These are phyloP conservation scores for Delitschia confertaspora DNA, from an alignment of 495 filamentous ascomycete genomes.

Conservation along the genomic window DNA sequence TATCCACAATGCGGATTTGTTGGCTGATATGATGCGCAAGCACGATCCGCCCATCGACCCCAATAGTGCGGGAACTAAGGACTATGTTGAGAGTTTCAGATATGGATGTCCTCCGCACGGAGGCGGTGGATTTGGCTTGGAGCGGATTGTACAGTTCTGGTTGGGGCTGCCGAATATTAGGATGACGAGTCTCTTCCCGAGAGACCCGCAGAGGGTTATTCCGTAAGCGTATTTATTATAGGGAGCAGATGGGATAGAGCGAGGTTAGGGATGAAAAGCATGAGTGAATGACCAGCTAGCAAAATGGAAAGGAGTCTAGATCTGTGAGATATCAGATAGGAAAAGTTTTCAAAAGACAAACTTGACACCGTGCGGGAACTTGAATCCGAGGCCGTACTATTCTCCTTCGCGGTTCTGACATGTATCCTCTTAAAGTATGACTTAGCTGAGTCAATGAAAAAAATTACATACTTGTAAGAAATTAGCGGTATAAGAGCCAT, in stretches of 20 bases:
- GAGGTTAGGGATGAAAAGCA: not conserved
- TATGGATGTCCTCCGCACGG: slow-evolving; percentile 74
- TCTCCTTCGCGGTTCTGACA: too few relatives aligned
- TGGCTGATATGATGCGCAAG: slow-evolving; percentile 56
- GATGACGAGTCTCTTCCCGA: slow-evolving; percentile 66
- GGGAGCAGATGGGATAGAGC: not conserved
- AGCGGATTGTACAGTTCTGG: slow-evolving; percentile 84
- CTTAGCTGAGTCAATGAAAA: too few relatives aligned
- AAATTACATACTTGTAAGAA: too few relatives aligned
- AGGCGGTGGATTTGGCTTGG: slow-evolving; percentile 78
- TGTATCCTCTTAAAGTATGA: too few relatives aligned
- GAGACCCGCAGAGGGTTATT: slow-evolving; percentile 73
- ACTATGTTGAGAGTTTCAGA: slow-evolving; percentile 75
- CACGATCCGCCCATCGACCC: slow-evolving; percentile 64
- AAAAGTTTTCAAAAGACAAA: too few relatives aligned
- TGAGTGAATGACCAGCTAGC: too few relatives aligned
- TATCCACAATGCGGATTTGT: slow-evolving; percentile 62
- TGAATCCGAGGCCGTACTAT: too few relatives aligned
- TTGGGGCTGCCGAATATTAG: slow-evolving; percentile 75
- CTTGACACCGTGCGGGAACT: too few relatives aligned
- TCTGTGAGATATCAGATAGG: too few relatives aligned
- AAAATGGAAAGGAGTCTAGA: too few relatives aligned
- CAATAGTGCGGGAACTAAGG: slow-evolving; percentile 61
- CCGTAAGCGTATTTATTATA: slow-evolving; percentile 45
- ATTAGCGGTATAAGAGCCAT: too few relatives aligned